Evolutionary conservation across 164 flowering plant genomes (phyloP), one percentile per base, ranked within the genome.

Genomic region (Malania oleifera): DNA sequence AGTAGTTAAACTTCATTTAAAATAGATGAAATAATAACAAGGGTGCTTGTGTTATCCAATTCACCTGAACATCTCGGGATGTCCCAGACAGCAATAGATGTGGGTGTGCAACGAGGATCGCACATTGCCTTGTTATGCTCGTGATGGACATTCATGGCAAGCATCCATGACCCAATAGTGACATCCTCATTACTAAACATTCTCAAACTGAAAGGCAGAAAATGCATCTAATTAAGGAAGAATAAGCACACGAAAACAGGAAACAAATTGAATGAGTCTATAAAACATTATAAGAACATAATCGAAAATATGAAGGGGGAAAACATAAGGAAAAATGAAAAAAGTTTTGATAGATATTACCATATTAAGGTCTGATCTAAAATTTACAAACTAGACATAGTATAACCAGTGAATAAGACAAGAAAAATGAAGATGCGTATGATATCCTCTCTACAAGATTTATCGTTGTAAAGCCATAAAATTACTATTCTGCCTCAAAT

Each of bases 151-250:
- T 86, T 78, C 92, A 86, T 80, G 5, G 86, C 74, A 49, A 86
- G 81, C 92, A 83, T 86, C 92, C 92, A 83, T 46, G 86, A 69
- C 5, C 89, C 89, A 65, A 86, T 67, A 26, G 83, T 78, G 15
- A 83, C 87, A 63, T 86, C 89, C 71, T 83, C 92, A 62, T 82
- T 81, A 74, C 63, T 80, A 60, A 81, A 81, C 80, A 83, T 78
- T 54, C 91, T 70, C 58, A 85, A 70, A 74, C 91, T 85, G 80
- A 41, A 67, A 60, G 19, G 24, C 20, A 50, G 44, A 56, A 61
- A 26, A 52, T 22, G n/a, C 12, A 61, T 51, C 41, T 12, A 28
- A 10, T 26, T 2, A 65, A n/a, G 22, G 23, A 54, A 22, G 29
- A 22, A 34, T 13, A 7, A 37, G 3, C 15, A 20, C 14, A 8